Conservation (phyloP, 2,329 filamentous ascomycete genomes). For the Furcasterigmium furcatum region DNA sequence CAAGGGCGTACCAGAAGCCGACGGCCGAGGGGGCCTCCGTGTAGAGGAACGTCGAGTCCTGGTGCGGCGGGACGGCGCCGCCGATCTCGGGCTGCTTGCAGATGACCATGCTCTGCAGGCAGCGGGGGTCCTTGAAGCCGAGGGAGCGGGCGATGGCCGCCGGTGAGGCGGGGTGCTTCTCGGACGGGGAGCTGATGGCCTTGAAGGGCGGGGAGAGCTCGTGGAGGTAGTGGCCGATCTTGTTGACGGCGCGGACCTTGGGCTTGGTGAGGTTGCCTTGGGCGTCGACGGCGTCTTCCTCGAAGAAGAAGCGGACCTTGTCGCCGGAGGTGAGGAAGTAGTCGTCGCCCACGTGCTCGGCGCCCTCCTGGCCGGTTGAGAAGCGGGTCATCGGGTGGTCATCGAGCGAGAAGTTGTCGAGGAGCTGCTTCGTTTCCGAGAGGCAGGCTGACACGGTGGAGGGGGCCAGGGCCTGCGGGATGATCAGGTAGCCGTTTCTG, state of each 20-base stretch:
- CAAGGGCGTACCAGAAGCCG: constrained; percentile 96
- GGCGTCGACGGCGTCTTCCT: constrained; percentile 81
- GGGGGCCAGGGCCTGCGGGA: constrained; percentile 71
- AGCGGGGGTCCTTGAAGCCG: constrained; percentile 72
- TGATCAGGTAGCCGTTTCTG: constrained; percentile 84
- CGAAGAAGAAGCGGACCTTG: constrained; percentile 95
- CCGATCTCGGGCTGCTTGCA: constrained; percentile 98
- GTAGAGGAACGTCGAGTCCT: constrained; percentile 90
- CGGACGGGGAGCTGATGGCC: constrained; percentile 39
- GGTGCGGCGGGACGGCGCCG: constrained; percentile 84
- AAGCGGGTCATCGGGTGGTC: constrained; percentile 93
- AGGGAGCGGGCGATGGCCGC: constrained; percentile 66
- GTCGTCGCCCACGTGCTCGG: constrained; percentile 82
- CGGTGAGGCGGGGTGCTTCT: constrained; percentile 33
- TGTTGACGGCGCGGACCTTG: constrained; percentile 84
- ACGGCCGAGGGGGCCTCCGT: constrained; percentile 85
- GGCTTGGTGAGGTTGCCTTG: constrained; percentile 68
- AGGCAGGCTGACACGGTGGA: constrained; percentile 67
- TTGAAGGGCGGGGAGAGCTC: constrained; percentile 65
- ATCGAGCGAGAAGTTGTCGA: constrained; percentile 72
- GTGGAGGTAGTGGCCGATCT: constrained; percentile 80
- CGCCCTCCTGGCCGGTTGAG: constrained; percentile 69
- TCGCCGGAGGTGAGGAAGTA: constrained; percentile 92
- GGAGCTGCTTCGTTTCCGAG: constrained; percentile 69
- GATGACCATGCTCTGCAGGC: constrained; percentile 94